These are phyloP conservation scores for Trichosporon coremiiforme DNA, from an alignment of 1,284 basidiomycete species.

Conservation along the genomic window DNA sequence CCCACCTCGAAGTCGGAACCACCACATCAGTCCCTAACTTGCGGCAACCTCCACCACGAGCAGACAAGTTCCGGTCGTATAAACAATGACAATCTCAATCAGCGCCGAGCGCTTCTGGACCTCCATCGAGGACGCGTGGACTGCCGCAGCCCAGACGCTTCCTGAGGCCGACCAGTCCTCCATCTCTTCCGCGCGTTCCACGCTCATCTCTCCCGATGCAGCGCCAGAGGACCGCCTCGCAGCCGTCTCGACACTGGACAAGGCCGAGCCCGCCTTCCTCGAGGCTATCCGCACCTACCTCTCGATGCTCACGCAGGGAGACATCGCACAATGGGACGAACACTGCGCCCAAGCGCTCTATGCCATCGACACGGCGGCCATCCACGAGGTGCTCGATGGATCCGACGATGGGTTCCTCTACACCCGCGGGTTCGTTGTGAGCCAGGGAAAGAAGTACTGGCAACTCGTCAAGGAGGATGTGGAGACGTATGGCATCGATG, in stretches of 20 bases:
- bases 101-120: neutral
- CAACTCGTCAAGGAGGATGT: slow-evolving; percentile 20
- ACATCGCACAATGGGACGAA: slow-evolving; percentile 24
- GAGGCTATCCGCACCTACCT: slow-evolving; percentile 14
- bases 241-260: slow-evolving; percentile 3
- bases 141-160: neutral
- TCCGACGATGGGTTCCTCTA: slow-evolving; percentile 29
- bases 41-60: too few species aligned
- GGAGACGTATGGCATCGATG: slow-evolving; percentile 5
- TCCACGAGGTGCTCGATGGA: slow-evolving; percentile 20
- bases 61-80: too few species aligned
- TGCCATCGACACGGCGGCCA: slow-evolving; percentile 24
- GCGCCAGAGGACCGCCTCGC: neutral
- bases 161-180: neutral
- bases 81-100: slow-evolving; percentile 5
- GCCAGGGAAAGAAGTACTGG: slow-evolving; percentile 21
- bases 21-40: too few species aligned
- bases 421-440: slow-evolving; percentile 25
- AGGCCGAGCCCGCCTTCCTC: neutral
- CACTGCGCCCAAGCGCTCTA: slow-evolving; percentile 23
- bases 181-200: neutral
- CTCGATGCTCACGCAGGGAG: neutral
- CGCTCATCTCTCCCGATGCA: neutral
- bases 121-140: neutral
- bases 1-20: too few species aligned